Percentiles rank a stretch among this genome's conserved stretches.
These are phyloP conservation scores for Vitis hybrid DNA, from an alignment of 177 flowering plant genomes.

Conservation along the genomic window DNA sequence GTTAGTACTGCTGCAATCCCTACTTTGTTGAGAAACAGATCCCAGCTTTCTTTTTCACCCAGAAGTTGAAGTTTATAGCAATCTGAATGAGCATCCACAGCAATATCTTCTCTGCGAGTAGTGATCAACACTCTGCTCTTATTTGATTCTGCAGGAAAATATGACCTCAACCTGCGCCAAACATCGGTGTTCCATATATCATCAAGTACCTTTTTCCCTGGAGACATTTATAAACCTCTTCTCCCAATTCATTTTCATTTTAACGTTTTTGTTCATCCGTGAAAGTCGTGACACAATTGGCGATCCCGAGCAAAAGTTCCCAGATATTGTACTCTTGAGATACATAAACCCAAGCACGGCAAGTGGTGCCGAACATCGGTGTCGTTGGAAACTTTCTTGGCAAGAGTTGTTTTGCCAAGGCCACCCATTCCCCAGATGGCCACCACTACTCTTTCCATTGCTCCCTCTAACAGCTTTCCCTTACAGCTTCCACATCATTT, in stretches of 20 bases:
- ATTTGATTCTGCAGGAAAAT: background rate
- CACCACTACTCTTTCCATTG: background rate
- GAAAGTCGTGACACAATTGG: background rate
- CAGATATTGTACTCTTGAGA: background rate
- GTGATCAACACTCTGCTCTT: background rate
- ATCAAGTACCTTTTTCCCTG: background rate
- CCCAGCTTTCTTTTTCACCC: background rate
- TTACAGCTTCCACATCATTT: background rate
- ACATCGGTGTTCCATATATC: background rate
- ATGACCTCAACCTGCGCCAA: rapidly evolving
- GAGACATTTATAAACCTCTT: background rate
- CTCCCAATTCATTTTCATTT: background rate
- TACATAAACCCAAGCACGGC: background rate
- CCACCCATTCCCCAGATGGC: background rate
- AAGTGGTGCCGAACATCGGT: no score
- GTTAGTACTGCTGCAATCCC: background rate
- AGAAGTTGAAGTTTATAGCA: background rate
- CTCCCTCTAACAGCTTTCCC: background rate
- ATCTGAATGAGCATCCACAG: background rate
- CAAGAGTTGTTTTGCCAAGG: no score
- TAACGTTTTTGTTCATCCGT: background rate
- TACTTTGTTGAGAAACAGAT: background rate
- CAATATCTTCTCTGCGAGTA: background rate
- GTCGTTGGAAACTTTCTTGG: no score
- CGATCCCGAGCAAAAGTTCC: background rate